Evolutionary conservation across 2,329 filamentous ascomycete genomes (phyloP).

Genomic region (Podosphaera fusca): DNA sequence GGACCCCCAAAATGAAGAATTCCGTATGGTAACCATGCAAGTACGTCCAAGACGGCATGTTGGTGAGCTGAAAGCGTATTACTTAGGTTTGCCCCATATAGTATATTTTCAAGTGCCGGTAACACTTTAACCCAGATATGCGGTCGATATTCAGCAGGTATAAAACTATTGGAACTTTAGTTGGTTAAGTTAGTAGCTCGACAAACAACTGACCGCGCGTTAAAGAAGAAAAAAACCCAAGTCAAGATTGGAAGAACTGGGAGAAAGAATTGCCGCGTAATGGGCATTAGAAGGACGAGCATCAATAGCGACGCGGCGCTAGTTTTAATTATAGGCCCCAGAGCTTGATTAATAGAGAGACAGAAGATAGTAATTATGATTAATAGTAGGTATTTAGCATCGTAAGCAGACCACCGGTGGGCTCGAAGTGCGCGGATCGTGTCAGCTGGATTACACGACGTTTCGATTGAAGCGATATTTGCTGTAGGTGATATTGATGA

Average conservation of each 20-base stretch:
- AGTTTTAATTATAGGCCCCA: constrained; percentile 59
- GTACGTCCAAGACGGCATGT: constrained; percentile 56
- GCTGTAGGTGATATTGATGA: constrained; percentile 43
- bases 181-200: background rate
- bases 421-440: constrained; percentile 52
- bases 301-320: constrained; percentile 43
- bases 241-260: constrained; percentile 67
- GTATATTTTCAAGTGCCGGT: constrained; percentile 81
- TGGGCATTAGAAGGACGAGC: constrained; percentile 52
- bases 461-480: constrained; percentile 54
- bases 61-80: constrained; percentile 88
- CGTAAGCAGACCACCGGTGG: constrained; percentile 62
- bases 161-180: constrained; percentile 39
- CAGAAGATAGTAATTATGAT: constrained; percentile 59
- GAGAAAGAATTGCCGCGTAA: constrained; percentile 76
- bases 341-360: constrained; percentile 54
- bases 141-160: constrained; percentile 68
- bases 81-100: constrained; percentile 87
- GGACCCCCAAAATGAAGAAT: constrained; percentile 76
- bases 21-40: constrained; percentile 88
- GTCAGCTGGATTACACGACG: constrained; percentile 59
- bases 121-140: constrained; percentile 91
- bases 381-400: constrained; percentile 64
- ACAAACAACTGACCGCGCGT: constrained; percentile 35
- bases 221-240: constrained; percentile 76